phyloP scores from a whole-genome alignment of 140 eudicot genomes.

The Ambrosia hybrid region DNA sequence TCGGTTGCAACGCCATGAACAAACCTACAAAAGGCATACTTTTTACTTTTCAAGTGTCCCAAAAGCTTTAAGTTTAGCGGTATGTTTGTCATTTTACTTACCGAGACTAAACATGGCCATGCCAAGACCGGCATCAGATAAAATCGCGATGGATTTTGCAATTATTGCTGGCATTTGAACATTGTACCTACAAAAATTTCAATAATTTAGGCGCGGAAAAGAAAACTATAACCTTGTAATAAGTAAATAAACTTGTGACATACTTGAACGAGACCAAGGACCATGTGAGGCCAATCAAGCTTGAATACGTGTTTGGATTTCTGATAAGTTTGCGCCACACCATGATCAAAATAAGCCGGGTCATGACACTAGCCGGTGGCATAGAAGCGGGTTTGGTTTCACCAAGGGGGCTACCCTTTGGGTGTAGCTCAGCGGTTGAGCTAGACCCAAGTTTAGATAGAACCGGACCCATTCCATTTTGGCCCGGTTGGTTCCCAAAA shows the following conservation, averaged over 20 bases:
- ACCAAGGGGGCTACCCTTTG: constrained; percentile 51
- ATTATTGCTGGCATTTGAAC: constrained; percentile 82
- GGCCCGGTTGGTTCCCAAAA: constrained; percentile 64
- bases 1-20: constrained; percentile 94
- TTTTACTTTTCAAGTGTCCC: background rate
- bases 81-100: background rate
- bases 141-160: constrained; percentile 67
- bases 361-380: constrained; percentile 98
- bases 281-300: constrained; percentile 91
- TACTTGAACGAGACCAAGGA: constrained; percentile 84
- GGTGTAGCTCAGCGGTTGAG: constrained; percentile 83
- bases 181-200: constrained; percentile 51
- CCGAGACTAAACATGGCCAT: constrained; percentile 99
- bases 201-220: background rate
- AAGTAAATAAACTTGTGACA: background rate
- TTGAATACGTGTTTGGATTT: constrained; percentile 91
- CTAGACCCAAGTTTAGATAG: constrained; percentile 90
- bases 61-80: background rate
- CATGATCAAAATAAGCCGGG: constrained; percentile 90
- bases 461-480: constrained; percentile 62
- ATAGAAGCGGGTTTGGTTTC: constrained; percentile 60
- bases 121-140: constrained; percentile 91
- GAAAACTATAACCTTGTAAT: background rate
- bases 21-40: constrained; percentile 44
- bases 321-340: constrained; percentile 95